A percentile compares a stretch with the other conserved stretches of the same genome.
phyloP scores from a whole-genome alignment of 2,329 filamentous ascomycete species.

The Emydomyces testavorans region DNA sequence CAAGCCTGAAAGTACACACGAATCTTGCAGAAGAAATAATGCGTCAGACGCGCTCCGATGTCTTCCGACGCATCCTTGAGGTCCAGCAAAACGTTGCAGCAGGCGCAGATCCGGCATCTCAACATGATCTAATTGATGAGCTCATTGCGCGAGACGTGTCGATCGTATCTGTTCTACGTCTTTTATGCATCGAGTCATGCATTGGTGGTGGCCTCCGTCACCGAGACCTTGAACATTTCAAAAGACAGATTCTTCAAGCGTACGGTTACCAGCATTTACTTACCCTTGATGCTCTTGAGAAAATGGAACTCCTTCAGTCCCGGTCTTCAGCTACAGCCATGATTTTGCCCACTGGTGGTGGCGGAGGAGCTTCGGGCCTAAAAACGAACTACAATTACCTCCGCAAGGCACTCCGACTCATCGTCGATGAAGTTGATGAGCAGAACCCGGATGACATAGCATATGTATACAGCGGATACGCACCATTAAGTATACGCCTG shows the following conservation, averaged over 20 bases:
- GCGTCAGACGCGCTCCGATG: constrained; percentile 78
- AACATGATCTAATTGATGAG: constrained; percentile 86
- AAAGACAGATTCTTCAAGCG: constrained; percentile 74
- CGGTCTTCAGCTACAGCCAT: constrained; percentile 65
- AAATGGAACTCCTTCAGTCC: constrained; percentile 72
- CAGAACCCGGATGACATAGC: constrained; percentile 86
- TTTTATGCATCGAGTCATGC: constrained; percentile 84
- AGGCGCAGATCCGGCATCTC: constrained; percentile 74
- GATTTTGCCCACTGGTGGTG: constrained; percentile 63
- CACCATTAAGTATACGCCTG: constrained; percentile 78
- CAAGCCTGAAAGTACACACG: constrained; percentile 84
- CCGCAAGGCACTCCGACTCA: constrained; percentile 73
- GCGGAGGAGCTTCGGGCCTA: constrained; percentile 44
- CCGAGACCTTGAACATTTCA: constrained; percentile 81
- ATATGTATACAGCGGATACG: constrained; percentile 97
- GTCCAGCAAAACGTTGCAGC: constrained; percentile 93
- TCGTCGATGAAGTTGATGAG: constrained; percentile 94
- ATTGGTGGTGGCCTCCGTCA: constrained; percentile 78
- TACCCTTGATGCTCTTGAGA: constrained; percentile 78
- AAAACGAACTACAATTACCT: constrained; percentile 87
- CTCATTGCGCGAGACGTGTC: constrained; percentile 81
- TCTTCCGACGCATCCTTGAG: constrained; percentile 78
- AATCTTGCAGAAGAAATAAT: constrained; percentile 90
- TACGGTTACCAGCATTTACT: constrained; percentile 93
- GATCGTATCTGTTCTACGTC: constrained; percentile 65